Conservation (phyloP, 345 rosid genomes). For the Diplotaxis tenuifolia region DNA sequence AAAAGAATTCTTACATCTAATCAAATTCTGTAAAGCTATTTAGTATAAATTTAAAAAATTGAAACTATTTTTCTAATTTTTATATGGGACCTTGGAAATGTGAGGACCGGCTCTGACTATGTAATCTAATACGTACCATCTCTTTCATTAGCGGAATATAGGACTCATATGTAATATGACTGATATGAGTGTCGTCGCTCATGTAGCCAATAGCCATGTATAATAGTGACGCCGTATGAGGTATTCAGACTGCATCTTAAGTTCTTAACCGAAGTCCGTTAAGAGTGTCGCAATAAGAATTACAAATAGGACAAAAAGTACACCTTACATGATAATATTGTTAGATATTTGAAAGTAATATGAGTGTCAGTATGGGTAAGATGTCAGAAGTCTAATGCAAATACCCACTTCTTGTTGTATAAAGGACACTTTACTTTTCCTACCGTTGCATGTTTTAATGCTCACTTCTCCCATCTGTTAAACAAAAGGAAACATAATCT, state of each 20-base stretch:
- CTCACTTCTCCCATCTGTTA: too few relatives aligned
- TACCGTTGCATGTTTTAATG: too few relatives aligned
- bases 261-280: conserved; percentile 33
- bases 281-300: conserved; percentile 18
- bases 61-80: too few relatives aligned
- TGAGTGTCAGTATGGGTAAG: conserved; percentile 32
- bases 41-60: too few relatives aligned
- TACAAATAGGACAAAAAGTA: conserved; percentile 29
- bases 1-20: too few relatives aligned
- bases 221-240: background rate
- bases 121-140: too few relatives aligned
- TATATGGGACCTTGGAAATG: too few relatives aligned
- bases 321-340: conserved; percentile 25
- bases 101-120: too few relatives aligned
- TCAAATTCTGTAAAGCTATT: too few relatives aligned
- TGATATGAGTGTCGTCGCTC: background rate
- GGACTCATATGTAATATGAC: too few relatives aligned
- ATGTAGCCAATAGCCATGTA: conserved; percentile 3
- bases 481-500: too few relatives aligned
- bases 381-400: conserved; percentile 38
- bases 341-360: conserved; percentile 12
- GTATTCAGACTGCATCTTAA: conserved; percentile 12
- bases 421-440: conserved; percentile 36
- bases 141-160: background rate
- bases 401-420: conserved; percentile 34